Evolutionary conservation across 2,329 filamentous ascomycete genomes (phyloP), one percentile per base, ranked within the genome.

Genomic region (Chrysosporium keratinophilum): DNA sequence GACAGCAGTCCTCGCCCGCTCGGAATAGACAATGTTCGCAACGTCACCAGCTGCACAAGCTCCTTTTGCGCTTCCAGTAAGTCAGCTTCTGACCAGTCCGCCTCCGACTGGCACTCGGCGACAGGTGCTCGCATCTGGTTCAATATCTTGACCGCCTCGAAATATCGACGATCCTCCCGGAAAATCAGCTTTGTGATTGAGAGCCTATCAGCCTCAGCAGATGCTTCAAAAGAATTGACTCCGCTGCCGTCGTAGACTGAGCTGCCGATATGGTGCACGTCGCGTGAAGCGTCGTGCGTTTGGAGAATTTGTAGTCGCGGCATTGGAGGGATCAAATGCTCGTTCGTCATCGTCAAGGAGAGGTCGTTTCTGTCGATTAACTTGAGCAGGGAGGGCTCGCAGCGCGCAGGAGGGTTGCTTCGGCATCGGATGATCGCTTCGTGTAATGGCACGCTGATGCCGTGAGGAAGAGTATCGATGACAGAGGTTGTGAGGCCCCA

Each of bases 21-120:
- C 1, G 93, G 88, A 51, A 96, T 85, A 1, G 93, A 90, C 55
- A 97, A 77, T 12, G 91, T 97, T 55, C 93, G 83, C 44, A 86
- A 81, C 40, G 91, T 93, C 37, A 96, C 80, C 64, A 85, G 84
- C 56, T 93, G 87, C 55, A 93, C 90, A 33, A 95, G 76, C 57
- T 88, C 84, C 67, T 96, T 95, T 68, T 98, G 93, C 56, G 86
- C 87, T 66, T 98, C 93, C 9, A 98, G 75, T 54, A 95, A 82
- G 57, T 93, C 84, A 14, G 87, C 84, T 65, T 98, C 93, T 19
- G 84, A 81, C 85, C 88, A 93, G 40, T 82, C 80, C 0, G 85
- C 81, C 58, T 88, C 78, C 1, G 84, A 80, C 39, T 84, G 77
- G 57, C 91, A 85, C 50, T 87, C 85, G n/a, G 91, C 82, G 10